phyloP scores from a whole-genome alignment of 139 green algal genomes.

The Klebsormidium nitens region DNA sequence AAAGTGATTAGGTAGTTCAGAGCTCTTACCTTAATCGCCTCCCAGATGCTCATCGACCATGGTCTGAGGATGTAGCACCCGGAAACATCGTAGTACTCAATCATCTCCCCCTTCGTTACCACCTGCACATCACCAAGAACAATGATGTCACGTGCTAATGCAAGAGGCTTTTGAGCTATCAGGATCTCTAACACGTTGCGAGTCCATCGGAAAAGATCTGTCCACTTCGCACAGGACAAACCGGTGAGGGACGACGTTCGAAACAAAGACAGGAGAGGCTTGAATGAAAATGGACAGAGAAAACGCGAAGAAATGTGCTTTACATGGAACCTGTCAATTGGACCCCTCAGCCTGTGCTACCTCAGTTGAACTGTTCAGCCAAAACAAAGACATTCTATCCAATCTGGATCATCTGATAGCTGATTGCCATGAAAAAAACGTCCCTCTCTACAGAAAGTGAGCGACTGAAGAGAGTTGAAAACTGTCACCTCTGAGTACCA shows the following conservation, averaged over 20 bases:
- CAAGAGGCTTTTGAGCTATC: neutral
- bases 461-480: neutral
- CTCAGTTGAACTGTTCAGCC: neutral
- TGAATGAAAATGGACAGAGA: neutral
- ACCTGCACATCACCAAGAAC: constrained; percentile 28
- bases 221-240: neutral
- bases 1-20: too few relatives aligned
- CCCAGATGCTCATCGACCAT: constrained; percentile 89
- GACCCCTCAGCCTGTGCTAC: too few relatives aligned
- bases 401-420: neutral
- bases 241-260: neutral
- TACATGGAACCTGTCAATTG: neutral
- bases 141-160: neutral
- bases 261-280: neutral
- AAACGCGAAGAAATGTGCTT: neutral
- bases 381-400: neutral
- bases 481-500: constrained; percentile 67
- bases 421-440: neutral
- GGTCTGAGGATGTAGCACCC: constrained; percentile 98
- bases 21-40: constrained; percentile 47
- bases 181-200: too few relatives aligned
- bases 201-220: too few relatives aligned
- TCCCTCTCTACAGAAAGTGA: neutral
- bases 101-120: constrained; percentile 63
- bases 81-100: constrained; percentile 92